Evolutionary conservation across 257 asterid species (phyloP).

Genomic region (Nyctanthes arbortristis): DNA sequence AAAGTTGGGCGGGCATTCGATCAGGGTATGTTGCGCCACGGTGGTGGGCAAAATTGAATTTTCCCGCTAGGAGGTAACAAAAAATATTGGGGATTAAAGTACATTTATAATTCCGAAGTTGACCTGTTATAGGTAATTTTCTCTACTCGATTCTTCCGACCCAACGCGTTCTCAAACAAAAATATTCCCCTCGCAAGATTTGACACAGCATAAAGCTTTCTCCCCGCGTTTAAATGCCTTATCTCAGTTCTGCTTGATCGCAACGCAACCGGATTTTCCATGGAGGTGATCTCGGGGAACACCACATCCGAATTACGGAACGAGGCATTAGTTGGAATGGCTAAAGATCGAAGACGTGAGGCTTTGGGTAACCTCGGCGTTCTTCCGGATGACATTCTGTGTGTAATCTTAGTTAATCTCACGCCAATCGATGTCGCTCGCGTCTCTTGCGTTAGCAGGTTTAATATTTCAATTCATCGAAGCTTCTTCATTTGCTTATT

Average conservation of each 20-base stretch:
- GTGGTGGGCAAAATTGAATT: too few relatives aligned
- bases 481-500: constrained; percentile 7
- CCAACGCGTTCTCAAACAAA: neutral
- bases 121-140: too few relatives aligned
- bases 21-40: too few relatives aligned
- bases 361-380: constrained; percentile 77
- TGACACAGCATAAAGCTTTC: neutral
- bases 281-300: constrained; percentile 28
- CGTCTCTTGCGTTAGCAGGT: constrained; percentile 96
- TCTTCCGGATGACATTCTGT: constrained; percentile 79
- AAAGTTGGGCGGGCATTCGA: too few relatives aligned
- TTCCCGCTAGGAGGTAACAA: too few relatives aligned
- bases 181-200: neutral
- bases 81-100: too few relatives aligned
- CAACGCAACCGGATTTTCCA: neutral
- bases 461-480: neutral
- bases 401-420: constrained; percentile 49
- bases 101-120: too few relatives aligned
- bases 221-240: neutral
- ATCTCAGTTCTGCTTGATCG: constrained; percentile 2
- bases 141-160: too few relatives aligned
- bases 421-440: constrained; percentile 80
- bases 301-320: constrained; percentile 20
- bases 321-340: constrained; percentile 22
- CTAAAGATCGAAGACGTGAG: constrained; percentile 61